Conservation (phyloP, 2,329 filamentous ascomycete genomes). For the Fusarium avenaceum region DNA sequence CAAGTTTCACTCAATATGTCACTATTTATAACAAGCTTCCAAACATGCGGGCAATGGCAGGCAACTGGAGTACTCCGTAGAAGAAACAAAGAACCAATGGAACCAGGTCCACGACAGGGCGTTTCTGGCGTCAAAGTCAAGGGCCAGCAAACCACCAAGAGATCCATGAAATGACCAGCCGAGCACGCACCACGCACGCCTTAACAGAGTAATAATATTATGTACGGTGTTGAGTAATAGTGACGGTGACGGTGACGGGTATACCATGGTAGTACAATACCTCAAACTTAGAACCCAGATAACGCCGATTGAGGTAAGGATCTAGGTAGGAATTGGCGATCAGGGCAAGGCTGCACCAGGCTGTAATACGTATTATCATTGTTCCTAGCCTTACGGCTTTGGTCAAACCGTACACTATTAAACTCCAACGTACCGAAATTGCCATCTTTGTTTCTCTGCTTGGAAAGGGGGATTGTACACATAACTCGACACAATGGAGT, state of each 20-base stretch:
- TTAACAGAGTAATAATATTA: slow-evolving; percentile 4
- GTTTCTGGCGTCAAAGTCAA: slow-evolving; percentile 38
- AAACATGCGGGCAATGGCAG: slow-evolving; percentile 4
- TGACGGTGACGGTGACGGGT: slow-evolving; percentile 11
- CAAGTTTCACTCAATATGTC: background rate
- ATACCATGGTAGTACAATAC: background rate
- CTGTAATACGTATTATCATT: background rate
- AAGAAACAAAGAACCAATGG: slow-evolving; percentile 21
- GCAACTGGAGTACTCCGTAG: background rate
- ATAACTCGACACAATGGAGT: background rate
- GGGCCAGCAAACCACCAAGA: slow-evolving; percentile 19
- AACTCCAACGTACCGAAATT: background rate
- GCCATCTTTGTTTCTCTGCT: slow-evolving; percentile 20
- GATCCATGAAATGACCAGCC: slow-evolving; percentile 29
- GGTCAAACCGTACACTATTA: slow-evolving; percentile 20
- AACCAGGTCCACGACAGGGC: slow-evolving; percentile 17
- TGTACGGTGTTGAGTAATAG: background rate
- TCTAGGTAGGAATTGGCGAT: background rate
- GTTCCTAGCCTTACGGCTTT: slow-evolving; percentile 2
- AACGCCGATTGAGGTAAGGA: slow-evolving; percentile 5
- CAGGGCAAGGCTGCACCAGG: slow-evolving; percentile 6
- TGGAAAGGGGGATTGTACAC: background rate
- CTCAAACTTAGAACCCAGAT: slow-evolving; percentile 16
- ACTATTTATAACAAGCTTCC: slow-evolving; percentile 2
- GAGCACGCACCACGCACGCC: slow-evolving; percentile 35